Percentiles rank a stretch among this genome's conserved stretches.
phyloP scores from a whole-genome alignment of 164 flowering plant species.

The Chimonanthus salicifolius region DNA sequence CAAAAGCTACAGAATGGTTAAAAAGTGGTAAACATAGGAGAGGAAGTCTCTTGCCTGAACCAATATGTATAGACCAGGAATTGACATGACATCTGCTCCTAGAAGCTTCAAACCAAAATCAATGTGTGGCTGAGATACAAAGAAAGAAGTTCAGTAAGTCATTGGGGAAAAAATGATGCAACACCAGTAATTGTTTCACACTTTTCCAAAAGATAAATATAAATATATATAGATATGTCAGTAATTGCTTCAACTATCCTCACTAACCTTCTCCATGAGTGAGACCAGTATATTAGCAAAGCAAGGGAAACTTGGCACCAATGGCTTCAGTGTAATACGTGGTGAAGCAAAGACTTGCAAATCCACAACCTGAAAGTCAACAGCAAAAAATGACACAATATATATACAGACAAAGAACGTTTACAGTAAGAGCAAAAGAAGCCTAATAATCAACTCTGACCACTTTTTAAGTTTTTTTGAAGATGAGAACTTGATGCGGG shows the following conservation, averaged over 20 bases:
- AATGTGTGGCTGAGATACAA: slow-evolving; percentile 72
- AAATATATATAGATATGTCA: too few relatives aligned
- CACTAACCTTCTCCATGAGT: slow-evolving; percentile 85
- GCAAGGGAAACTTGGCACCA: slow-evolving; percentile 92
- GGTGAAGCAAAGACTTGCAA: slow-evolving; percentile 92
- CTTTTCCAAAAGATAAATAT: too few relatives aligned
- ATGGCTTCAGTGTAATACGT: slow-evolving; percentile 88
- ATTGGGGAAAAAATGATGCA: background rate
- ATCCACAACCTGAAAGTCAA: slow-evolving; percentile 62
- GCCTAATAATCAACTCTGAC: too few relatives aligned
- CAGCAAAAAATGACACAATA: background rate
- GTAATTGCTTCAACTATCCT: background rate
- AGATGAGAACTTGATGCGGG: too few relatives aligned
- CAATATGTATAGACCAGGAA: slow-evolving; percentile 82
- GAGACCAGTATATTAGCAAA: slow-evolving; percentile 78
- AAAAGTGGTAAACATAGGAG: background rate
- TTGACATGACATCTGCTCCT: slow-evolving; percentile 91
- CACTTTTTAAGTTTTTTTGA: too few relatives aligned
- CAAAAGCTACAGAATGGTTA: background rate
- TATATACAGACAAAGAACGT: too few relatives aligned
- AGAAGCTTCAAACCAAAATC: slow-evolving; percentile 85
- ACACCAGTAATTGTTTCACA: background rate
- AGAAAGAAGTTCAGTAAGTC: background rate
- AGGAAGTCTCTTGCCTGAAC: slow-evolving; percentile 56
- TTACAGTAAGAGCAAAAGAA: too few relatives aligned